A percentile compares a stretch with the other conserved stretches of the same genome.
phyloP scores from a whole-genome alignment of 192 early-diverging fungal species.

The Linnemannia schmuckeri region DNA sequence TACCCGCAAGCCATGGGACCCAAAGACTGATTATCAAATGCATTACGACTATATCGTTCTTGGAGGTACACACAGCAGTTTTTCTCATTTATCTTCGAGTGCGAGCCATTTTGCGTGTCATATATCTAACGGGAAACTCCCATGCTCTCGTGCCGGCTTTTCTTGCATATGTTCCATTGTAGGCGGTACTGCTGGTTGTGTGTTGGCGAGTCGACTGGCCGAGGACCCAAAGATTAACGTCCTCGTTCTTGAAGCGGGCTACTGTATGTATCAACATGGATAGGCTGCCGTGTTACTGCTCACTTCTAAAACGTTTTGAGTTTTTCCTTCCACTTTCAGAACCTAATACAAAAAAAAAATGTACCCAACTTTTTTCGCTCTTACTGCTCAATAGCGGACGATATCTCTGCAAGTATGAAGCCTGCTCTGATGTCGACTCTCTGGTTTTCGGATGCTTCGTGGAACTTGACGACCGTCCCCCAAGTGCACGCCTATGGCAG shows the following conservation, averaged over 20 bases:
- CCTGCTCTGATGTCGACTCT: background rate
- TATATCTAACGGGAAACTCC: background rate
- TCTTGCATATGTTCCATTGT: background rate
- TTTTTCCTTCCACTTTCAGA: background rate
- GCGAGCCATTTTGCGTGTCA: background rate
- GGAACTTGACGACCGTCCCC: constrained; percentile 34
- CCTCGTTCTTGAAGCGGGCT: constrained; percentile 43
- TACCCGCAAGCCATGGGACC: constrained; percentile 36
- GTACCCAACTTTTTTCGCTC: background rate
- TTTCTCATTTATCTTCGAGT: background rate
- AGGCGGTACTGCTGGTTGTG: constrained; percentile 55
- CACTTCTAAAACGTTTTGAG: background rate
- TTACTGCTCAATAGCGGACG: constrained; percentile 14
- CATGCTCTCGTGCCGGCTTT: background rate
- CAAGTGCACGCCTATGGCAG: constrained; percentile 36
- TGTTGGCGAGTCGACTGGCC: constrained; percentile 47
- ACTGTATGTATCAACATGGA: constrained; percentile 18
- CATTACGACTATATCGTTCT: constrained; percentile 48
- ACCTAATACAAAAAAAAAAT: too few relatives aligned
- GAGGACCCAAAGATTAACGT: constrained; percentile 44
- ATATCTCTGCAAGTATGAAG: constrained; percentile 36
- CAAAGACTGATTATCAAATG: constrained; percentile 6
- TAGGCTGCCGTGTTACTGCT: background rate
- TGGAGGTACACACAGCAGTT: constrained; percentile 19
- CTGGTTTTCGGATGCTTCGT: constrained; percentile 24